phyloP scores from a whole-genome alignment of 305 asterid species.

The Rubia occidens region DNA sequence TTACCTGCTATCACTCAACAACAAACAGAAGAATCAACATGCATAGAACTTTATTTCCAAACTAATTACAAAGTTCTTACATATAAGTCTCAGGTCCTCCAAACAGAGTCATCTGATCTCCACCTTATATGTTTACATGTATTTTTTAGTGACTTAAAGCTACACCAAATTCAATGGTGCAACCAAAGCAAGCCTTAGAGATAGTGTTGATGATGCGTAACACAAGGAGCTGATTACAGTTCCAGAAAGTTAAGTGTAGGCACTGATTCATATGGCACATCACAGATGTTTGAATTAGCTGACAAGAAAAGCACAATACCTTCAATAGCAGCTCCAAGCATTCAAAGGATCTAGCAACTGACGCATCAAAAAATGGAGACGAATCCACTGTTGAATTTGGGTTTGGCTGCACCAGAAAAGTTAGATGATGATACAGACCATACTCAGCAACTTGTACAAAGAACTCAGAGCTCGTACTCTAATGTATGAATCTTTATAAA shows the following conservation, averaged over 20 bases:
- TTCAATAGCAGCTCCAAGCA: conserved; percentile 18
- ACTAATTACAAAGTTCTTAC: no score
- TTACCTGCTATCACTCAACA: no score
- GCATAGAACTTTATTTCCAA: no score
- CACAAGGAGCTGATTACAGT: background rate
- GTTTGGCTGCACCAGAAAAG: conserved; percentile 17
- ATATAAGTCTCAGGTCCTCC: no score
- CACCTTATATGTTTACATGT: no score
- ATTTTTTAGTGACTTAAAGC: no score
- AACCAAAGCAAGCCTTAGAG: background rate
- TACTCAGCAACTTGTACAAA: background rate
- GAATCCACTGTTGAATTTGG: background rate
- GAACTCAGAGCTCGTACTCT: background rate
- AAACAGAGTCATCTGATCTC: no score
- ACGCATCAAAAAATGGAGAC: conserved; percentile 10
- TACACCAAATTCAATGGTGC: background rate
- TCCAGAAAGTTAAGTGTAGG: background rate
- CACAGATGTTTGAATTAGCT: background rate
- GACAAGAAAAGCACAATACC: conserved; percentile 5
- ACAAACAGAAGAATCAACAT: no score
- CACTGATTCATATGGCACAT: background rate
- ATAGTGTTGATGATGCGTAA: background rate
- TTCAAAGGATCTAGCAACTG: background rate
- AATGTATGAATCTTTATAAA: background rate
- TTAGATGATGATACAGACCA: background rate